Evolutionary conservation across 176 grass and related monocot species (phyloP), one percentile per base, ranked within the genome.

Genomic region (Thalia dealbata): DNA sequence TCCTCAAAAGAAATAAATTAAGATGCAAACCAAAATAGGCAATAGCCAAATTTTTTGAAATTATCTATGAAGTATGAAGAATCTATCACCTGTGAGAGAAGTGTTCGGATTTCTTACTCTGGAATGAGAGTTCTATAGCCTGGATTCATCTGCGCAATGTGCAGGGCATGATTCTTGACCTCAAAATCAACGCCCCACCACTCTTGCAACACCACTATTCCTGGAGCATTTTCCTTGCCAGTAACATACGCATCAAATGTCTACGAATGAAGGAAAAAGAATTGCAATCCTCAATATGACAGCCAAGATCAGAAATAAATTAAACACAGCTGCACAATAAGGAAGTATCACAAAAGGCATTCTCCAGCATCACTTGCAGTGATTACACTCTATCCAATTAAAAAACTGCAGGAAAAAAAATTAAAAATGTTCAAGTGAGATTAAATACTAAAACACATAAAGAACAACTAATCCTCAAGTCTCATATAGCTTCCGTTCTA

Each of bases 141-240:
- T 71, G 85, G 87, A 75, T 84, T 87, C 23, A 97, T 73, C n/a
- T 97, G 75, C 48, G 93, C 86, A 83, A 97, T 97, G 61, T 92
- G 76, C 14, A 75, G 59, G 35, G 87, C 93, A 80, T 97, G 93
- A 51, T 97, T 97, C 81, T 97, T 97, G 26, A 97, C 77, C 87
- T 97, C 89, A 70, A 88, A 92, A 32, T 97, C 93, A 81, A 97
- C 87, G 18, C 93, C 93, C 93, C 93, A 97, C 93, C 89, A 92
- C 80, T 97, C 89, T 71, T 97, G 93, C 85, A 97, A 70, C 59
- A 97, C 93, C 15, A 97, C 89, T 76, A 97, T 88, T 51, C 87
- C 93, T 64, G 93, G 89, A 74, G 93, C 85, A 72, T 92, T 91
- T 78, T 92, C 93, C 86, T 97, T 97, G 18, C 93, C 93, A 67